Evolutionary conservation across 768 basidiomycete species (phyloP).

Genomic region (Russula griseocarnosa): DNA sequence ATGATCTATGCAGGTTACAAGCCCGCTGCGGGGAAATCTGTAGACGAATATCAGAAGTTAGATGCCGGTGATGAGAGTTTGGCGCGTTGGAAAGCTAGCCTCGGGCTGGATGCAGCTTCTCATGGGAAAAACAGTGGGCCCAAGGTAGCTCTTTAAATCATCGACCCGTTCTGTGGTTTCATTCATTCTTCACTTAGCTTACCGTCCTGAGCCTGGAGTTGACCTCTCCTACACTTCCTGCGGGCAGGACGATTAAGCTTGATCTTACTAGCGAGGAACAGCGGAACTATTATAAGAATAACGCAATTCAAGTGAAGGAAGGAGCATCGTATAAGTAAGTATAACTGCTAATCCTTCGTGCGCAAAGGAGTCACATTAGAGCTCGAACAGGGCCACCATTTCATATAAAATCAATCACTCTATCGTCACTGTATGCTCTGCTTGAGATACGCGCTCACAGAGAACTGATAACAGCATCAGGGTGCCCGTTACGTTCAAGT

Average conservation of each 20-base stretch:
- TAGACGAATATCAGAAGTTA: conserved; percentile 79
- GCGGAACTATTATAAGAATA: conserved; percentile 63
- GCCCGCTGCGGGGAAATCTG: conserved; percentile 57
- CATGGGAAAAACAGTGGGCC: conserved; percentile 46
- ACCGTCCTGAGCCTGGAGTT: conserved; percentile 75
- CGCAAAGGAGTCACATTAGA: not conserved
- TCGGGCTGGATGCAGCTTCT: conserved; percentile 66
- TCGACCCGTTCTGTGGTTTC: not conserved
- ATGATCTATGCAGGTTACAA: conserved; percentile 61
- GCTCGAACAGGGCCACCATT: conserved; percentile 60
- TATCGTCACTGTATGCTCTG: conserved; percentile 66
- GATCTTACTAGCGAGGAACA: conserved; percentile 53
- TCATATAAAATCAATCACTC: conserved; percentile 85
- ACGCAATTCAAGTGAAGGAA: conserved; percentile 75
- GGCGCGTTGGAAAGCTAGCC: conserved; percentile 91
- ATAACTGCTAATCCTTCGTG: conserved; percentile 12
- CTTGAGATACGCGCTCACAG: not conserved
- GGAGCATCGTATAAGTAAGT: conserved; percentile 85
- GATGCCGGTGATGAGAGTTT: conserved; percentile 92
- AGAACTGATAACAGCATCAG: conserved; percentile 36
- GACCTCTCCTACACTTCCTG: conserved; percentile 63
- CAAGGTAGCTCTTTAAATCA: conserved; percentile 48
- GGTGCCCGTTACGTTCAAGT: conserved; percentile 85
- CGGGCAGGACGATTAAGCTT: conserved; percentile 57
- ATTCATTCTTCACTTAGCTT: conserved; percentile 44